Percentiles rank a stretch among this genome's conserved stretches.
phyloP scores from a whole-genome alignment of 2,329 filamentous ascomycete species.

The Verticillium albo-atrum region DNA sequence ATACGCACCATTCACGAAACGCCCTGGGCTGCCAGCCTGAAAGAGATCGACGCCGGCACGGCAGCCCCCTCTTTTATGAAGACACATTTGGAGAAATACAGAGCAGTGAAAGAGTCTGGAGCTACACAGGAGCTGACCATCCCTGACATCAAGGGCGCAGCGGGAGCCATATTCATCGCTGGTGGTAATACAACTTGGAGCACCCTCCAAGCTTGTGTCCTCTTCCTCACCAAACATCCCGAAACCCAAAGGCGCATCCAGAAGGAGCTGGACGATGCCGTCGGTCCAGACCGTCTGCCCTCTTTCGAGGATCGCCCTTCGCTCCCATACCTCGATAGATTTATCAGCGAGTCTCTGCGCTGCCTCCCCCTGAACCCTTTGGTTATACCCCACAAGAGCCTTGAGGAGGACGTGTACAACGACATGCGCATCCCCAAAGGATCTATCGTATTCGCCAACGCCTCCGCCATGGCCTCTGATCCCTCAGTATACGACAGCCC shows the following conservation, averaged over 20 bases:
- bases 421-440: constrained; percentile 55
- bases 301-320: constrained; percentile 36
- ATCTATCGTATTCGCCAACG: constrained; percentile 36
- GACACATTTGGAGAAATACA: constrained; percentile 16
- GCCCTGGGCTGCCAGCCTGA: constrained; percentile 28
- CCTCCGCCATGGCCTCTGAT: constrained; percentile 40
- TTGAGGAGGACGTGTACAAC: constrained; percentile 51
- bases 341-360: constrained; percentile 42
- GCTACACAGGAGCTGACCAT: constrained; percentile 26
- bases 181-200: constrained; percentile 41
- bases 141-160: constrained; percentile 44
- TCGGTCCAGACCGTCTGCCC: constrained; percentile 40
- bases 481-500: constrained; percentile 33
- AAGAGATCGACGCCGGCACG: constrained; percentile 25
- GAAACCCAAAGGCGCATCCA: constrained; percentile 41
- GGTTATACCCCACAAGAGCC: constrained; percentile 49
- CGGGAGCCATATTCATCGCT: constrained; percentile 42
- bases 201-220: constrained; percentile 21
- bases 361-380: constrained; percentile 41
- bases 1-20: constrained; percentile 37
- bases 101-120: constrained; percentile 8
- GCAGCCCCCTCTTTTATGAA: constrained; percentile 24
- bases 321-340: constrained; percentile 37
- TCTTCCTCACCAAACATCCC: constrained; percentile 23
- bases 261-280: constrained; percentile 37